Conservation (phyloP, 2,329 filamentous ascomycete genomes). For the Penicillium sp. region DNA sequence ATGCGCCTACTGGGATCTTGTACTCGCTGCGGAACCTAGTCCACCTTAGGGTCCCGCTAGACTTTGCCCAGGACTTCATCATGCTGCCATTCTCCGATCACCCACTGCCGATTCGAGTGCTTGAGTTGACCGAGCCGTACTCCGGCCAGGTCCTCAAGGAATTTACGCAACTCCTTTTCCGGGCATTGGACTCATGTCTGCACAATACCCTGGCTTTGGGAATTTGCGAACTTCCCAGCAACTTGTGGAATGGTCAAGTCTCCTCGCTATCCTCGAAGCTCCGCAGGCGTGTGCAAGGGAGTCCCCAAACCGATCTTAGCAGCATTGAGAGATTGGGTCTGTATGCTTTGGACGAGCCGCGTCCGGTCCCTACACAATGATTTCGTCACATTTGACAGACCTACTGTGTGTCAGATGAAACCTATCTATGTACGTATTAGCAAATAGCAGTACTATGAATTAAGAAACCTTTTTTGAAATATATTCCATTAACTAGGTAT, state of each 20-base stretch:
- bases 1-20: background rate
- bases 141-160: background rate
- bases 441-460: too few relatives aligned
- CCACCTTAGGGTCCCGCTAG: background rate
- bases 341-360: background rate
- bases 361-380: too few relatives aligned
- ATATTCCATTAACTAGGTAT: too few relatives aligned
- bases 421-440: too few relatives aligned
- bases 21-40: background rate
- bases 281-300: background rate
- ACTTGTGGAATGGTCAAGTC: background rate
- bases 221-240: background rate
- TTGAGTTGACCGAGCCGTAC: background rate
- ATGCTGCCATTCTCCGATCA: background rate
- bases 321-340: slow-evolving; percentile 1
- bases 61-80: background rate
- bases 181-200: background rate
- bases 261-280: background rate
- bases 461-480: too few relatives aligned
- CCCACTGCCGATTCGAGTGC: background rate
- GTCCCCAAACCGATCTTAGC: background rate
- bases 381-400: too few relatives aligned
- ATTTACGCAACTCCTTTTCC: background rate
- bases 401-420: too few relatives aligned
- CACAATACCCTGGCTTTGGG: slow-evolving; percentile 1